A percentile compares a stretch with the other conserved stretches of the same genome.
Conservation (phyloP, 257 asterid genomes). For the Lycium barbarum region DNA sequence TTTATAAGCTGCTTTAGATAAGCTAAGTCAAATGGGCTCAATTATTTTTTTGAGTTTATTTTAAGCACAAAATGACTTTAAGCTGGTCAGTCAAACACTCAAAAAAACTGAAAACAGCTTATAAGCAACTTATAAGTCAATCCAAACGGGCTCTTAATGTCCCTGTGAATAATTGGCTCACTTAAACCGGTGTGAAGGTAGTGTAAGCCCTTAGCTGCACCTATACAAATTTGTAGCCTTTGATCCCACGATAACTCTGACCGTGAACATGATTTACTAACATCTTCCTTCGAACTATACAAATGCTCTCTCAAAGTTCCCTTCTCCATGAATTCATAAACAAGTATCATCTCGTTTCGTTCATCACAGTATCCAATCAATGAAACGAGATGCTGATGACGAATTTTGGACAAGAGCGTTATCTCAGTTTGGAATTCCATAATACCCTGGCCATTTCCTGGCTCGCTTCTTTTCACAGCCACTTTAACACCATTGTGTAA, state of each 20-base stretch:
- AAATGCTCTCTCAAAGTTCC: constrained; percentile 68
- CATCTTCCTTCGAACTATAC: constrained; percentile 32
- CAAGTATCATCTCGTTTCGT: constrained; percentile 58
- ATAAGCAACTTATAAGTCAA: no score
- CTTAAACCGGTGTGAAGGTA: constrained; percentile 60
- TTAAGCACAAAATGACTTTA: no score
- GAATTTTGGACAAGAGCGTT: constrained; percentile 55
- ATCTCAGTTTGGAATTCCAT: constrained; percentile 67
- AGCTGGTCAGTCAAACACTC: no score
- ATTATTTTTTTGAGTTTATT: no score
- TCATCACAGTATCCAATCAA: constrained; percentile 69
- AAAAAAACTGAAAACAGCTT: no score
- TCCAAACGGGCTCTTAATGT: no score
- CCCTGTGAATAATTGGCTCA: constrained; percentile 59
- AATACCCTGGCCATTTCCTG: constrained; percentile 59
- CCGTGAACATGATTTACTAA: background rate
- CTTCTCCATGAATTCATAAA: constrained; percentile 70
- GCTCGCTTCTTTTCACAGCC: constrained; percentile 70
- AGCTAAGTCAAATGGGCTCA: no score
- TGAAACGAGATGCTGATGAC: constrained; percentile 65
- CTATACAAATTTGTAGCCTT: constrained; percentile 59
- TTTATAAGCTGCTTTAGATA: no score
- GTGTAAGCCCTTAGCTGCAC: constrained; percentile 59
- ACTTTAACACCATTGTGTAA: constrained; percentile 54
- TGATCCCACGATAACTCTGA: constrained; percentile 51